A percentile compares a stretch with the other conserved stretches of the same genome.
These are phyloP conservation scores for Marvania coccoides DNA, from an alignment of 139 green algal genomes.

Conservation along the genomic window DNA sequence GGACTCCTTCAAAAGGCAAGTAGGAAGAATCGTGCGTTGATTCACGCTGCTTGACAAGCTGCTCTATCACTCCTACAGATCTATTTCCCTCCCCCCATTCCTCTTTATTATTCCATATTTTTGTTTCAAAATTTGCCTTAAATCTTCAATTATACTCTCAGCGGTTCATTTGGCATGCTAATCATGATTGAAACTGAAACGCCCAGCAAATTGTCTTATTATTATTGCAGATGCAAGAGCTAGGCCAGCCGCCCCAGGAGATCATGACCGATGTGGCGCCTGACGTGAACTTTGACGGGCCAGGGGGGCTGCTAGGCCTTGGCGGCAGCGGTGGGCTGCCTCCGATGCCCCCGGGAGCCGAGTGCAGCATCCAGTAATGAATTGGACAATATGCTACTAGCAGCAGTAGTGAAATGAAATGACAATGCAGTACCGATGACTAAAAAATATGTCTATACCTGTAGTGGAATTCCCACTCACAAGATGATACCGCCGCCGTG, in stretches of 20 bases:
- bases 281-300: slow-evolving; percentile 16
- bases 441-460: too few relatives aligned
- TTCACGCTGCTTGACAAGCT: too few relatives aligned
- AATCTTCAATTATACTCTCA: not conserved
- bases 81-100: not conserved
- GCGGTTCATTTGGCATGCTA: not conserved
- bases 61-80: too few relatives aligned
- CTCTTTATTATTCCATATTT: not conserved
- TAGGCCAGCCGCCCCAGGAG: slow-evolving; percentile 66
- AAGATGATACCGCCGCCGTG: too few relatives aligned
- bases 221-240: slow-evolving; percentile 76
- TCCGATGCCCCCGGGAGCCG: not conserved
- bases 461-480: too few relatives aligned
- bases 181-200: too few relatives aligned
- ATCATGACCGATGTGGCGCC: slow-evolving; percentile 76
- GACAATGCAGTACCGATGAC: too few relatives aligned
- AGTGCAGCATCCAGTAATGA: not conserved
- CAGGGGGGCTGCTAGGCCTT: not conserved
- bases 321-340: not conserved
- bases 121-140: not conserved
- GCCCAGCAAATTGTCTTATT: too few relatives aligned
- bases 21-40: not conserved
- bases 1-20: slow-evolving; percentile 67
- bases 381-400: too few relatives aligned
- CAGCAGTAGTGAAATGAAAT: too few relatives aligned